Base-by-base conservation (phyloP, 1,284 basidiomycete species). In the Cutaneotrichosporon spelunceum region DNA sequence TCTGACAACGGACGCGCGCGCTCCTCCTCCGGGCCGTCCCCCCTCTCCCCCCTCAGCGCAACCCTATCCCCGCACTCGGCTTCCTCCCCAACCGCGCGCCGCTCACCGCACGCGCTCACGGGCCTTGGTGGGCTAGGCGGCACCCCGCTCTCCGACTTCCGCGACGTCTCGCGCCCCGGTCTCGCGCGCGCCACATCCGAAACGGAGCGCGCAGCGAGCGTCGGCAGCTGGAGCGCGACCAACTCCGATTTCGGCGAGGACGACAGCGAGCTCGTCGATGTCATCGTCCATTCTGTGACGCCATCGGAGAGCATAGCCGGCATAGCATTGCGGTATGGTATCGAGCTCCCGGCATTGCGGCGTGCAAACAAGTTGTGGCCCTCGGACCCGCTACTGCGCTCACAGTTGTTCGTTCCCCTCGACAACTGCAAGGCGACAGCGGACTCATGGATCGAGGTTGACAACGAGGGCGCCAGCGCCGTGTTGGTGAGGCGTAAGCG, bases 361-460 rank as follows among this genome's bases (percentile, higher is more conserved):
- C 84, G 86, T 67, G 87, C 86, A 45, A 97, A 97, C 78, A 90
- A 93, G 66, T 82, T 97, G 5, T 96, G 93, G 93, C 78, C 90
- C 1, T 88, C 89, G 16, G 93, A 96, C 74, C 84, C 90, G 0
- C 88, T 97, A 53, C 83, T 93, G 36, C 88, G 92, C 44, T 87
- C 87, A 47, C 82, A 86, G 9, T 84, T 97, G 48, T 87, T 89
- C 71, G 88, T 96, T 61, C 92, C 93, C 1, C 72, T 83, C 48
- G 81, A 81, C 39, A 75, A 78, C 4, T 80, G 79, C 54, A 62
- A 60, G 34, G 74, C 75, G 68, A 71, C 72, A 54, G 72, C 74
- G 42, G 72, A 74, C 1, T 68, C 70, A 27, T 67, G 62, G 8
- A 64, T 79, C 14, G 65, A 72, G 6, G 59, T 74, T 9, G 78